Percentiles rank a stretch among this genome's conserved stretches.
Evolutionary conservation across 73 alveolate genomes (phyloP).

Genomic region (Paramecium pentaurelia): DNA sequence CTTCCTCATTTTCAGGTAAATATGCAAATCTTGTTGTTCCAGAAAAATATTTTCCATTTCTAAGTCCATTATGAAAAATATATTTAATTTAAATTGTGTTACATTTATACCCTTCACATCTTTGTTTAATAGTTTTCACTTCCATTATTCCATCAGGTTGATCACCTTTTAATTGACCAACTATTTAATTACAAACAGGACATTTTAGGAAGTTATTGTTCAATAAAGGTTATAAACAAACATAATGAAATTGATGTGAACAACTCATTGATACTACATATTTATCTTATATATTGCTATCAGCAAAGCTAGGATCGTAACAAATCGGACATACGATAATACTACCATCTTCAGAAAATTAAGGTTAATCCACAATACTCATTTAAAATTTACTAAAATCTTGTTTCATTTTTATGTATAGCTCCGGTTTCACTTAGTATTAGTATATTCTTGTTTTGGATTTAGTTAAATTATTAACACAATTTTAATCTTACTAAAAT

Average conservation of each 20-base stretch:
- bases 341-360: neutral
- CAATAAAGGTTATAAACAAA: neutral
- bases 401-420: neutral
- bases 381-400: neutral
- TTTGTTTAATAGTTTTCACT: constrained; percentile 45
- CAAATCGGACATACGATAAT: neutral
- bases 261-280: neutral
- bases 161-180: constrained; percentile 83
- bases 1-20: constrained; percentile 92
- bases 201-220: constrained; percentile 29
- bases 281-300: neutral
- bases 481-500: neutral
- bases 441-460: neutral
- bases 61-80: constrained; percentile 67
- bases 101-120: constrained; percentile 61
- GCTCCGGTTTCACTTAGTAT: neutral
- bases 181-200: constrained; percentile 77
- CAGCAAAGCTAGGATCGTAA: neutral
- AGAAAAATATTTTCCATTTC: constrained; percentile 67
- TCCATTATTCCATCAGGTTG: constrained; percentile 85
- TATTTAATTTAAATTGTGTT: constrained; percentile 77
- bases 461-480: neutral
- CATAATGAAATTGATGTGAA: neutral
- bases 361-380: neutral
- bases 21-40: constrained; percentile 93